Evolutionary conservation across 2,329 filamentous ascomycete species (phyloP), one percentile per base, ranked within the genome.

Genomic region (Bipolaris oryzae): DNA sequence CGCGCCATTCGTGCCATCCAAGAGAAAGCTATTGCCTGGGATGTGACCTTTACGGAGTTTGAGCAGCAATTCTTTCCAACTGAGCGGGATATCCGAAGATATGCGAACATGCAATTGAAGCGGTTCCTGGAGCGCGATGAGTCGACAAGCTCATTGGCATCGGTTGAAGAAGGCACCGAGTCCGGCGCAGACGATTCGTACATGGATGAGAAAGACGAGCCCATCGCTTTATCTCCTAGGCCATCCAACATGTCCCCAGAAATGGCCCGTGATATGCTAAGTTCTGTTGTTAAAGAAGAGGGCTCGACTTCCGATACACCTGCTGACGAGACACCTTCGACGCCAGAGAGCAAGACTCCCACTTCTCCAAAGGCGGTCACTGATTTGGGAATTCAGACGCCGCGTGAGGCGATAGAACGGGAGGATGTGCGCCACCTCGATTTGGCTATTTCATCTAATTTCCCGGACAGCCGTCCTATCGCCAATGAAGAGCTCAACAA

Each of bases 21-120:
- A 62, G 93, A 97, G 72, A 96, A 91, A 66, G 93, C 94, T 3
- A 88, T 92, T 18, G 91, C 93, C 62, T 99, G 95, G 95, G 96
- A 99, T 70, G 87, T 89, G 21, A 87, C 87, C 0, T 99, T 99
- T 78, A 84, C 87, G 53, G 90, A 95, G 52, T 98, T 99, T 57
- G 96, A 99, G 73, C 86, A 88, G 41, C 90, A 96, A 67, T 99
- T 94, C 77, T 89, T 99, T 68, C 94, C 90, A 0, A 88, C 94
- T 0, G 96, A 99, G 75, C 98, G 96, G 71, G 95, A 99, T 78
- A 96, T 99, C 70, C 86, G 92, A 60, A 88, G 95, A 68, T 81
- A 99, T 58, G 96, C 95, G 11, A 92, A 94, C 56, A 84, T 97
- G 60, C 96, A 99, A 73, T 81, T 99, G 55, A 94, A 91, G 73